phyloP scores from a whole-genome alignment of 2,329 filamentous ascomycete species.

The Alternaria arborescens region DNA sequence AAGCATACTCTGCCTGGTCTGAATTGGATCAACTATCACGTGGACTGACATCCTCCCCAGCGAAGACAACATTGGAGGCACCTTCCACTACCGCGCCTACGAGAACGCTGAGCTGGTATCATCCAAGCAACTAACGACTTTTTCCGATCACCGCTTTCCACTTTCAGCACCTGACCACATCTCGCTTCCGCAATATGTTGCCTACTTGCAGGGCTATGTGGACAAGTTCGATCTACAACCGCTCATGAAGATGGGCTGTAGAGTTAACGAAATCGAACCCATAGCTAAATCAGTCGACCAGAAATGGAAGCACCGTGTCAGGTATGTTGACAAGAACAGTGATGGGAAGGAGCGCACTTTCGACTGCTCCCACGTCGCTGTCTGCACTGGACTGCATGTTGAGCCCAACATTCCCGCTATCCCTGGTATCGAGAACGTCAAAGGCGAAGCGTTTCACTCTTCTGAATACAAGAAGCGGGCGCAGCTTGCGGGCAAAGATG shows the following conservation, averaged over 20 bases:
- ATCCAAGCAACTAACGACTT: slow-evolving; percentile 61
- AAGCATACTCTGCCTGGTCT: background rate
- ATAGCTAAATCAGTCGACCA: slow-evolving; percentile 25
- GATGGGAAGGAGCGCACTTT: slow-evolving; percentile 27
- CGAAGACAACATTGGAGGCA: slow-evolving; percentile 57
- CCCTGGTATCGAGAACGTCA: slow-evolving; percentile 39
- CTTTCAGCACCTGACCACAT: slow-evolving; percentile 50
- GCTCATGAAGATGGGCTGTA: slow-evolving; percentile 37
- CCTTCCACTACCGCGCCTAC: slow-evolving; percentile 59
- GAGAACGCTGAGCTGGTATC: slow-evolving; percentile 62
- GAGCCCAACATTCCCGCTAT: slow-evolving; percentile 42
- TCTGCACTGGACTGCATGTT: slow-evolving; percentile 45
- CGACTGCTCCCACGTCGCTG: slow-evolving; percentile 42
- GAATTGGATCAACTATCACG: background rate
- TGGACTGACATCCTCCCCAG: slow-evolving; percentile 26
- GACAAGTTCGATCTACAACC: slow-evolving; percentile 34
- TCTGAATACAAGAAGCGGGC: slow-evolving; percentile 40
- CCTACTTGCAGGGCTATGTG: slow-evolving; percentile 42
- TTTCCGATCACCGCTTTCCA: slow-evolving; percentile 60
- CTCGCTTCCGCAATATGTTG: slow-evolving; percentile 43
- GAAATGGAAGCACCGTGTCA: slow-evolving; percentile 41
- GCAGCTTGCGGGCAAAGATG: slow-evolving; percentile 37
- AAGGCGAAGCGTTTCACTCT: slow-evolving; percentile 40
- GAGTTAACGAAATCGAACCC: slow-evolving; percentile 34
- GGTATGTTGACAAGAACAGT: slow-evolving; percentile 28